Evolutionary conservation across 805 yeast species (phyloP).

Genomic region (Candida taoyuanica): DNA sequence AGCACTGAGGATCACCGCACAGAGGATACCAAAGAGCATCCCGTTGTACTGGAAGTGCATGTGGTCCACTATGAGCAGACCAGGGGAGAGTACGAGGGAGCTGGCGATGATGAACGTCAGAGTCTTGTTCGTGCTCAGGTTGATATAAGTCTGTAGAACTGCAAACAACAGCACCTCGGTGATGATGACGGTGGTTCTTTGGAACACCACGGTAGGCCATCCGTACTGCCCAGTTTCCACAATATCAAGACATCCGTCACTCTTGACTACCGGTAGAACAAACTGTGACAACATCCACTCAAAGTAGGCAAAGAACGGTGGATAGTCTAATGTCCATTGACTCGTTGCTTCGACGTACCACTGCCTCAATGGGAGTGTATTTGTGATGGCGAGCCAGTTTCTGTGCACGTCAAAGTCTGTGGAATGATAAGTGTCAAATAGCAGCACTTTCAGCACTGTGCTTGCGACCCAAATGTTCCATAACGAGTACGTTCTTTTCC

Average conservation of each 20-base stretch:
- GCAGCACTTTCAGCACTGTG: slow-evolving; percentile 50
- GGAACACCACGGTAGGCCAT: slow-evolving; percentile 76
- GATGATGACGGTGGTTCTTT: slow-evolving; percentile 71
- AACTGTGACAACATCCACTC: slow-evolving; percentile 75
- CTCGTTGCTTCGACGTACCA: slow-evolving; percentile 82
- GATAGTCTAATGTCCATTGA: slow-evolving; percentile 96
- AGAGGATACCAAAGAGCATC: slow-evolving; percentile 79
- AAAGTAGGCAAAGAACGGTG: slow-evolving; percentile 96
- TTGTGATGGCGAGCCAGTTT: slow-evolving; percentile 93
- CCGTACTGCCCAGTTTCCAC: slow-evolving; percentile 65
- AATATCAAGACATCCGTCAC: slow-evolving; percentile 77
- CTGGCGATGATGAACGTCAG: slow-evolving; percentile 70
- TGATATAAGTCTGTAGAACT: slow-evolving; percentile 68
- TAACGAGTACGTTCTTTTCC: slow-evolving; percentile 45
- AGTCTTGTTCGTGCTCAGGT: slow-evolving; percentile 38
- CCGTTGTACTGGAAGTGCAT: slow-evolving; percentile 98
- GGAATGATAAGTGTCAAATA: slow-evolving; percentile 81
- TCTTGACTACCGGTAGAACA: slow-evolving; percentile 56
- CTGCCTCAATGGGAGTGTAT: slow-evolving; percentile 59
- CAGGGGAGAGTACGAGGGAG: slow-evolving; percentile 83
- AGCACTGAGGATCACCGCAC: slow-evolving; percentile 71
- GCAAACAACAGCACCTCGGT: slow-evolving; percentile 69
- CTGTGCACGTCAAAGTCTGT: slow-evolving; percentile 98
- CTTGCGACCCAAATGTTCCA: slow-evolving; percentile 68
- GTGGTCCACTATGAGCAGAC: slow-evolving; percentile 85